These are phyloP conservation scores for Corchorus olitorius DNA, from an alignment of 345 rosid species.

Conservation along the genomic window DNA sequence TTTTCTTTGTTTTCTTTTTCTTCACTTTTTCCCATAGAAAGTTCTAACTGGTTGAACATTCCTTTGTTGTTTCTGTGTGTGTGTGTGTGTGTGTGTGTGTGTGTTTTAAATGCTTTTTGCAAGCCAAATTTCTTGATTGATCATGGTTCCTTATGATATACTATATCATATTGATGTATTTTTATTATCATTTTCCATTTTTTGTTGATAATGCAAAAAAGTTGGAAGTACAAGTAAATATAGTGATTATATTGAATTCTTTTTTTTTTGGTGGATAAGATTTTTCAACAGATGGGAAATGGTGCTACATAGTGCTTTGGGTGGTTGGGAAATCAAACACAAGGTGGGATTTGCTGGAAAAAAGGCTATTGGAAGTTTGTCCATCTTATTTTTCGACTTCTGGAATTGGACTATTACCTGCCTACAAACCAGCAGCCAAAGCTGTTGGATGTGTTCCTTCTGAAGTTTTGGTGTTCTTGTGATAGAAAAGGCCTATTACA, in stretches of 20 bases:
- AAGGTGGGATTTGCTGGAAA: slow-evolving; percentile 63
- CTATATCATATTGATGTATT: not conserved
- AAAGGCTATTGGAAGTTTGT: slow-evolving; percentile 65
- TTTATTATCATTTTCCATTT: not conserved
- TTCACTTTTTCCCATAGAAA: not conserved
- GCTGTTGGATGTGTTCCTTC: slow-evolving; percentile 53
- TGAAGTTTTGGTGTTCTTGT: slow-evolving; percentile 70
- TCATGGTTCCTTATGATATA: not conserved
- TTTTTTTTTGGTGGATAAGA: slow-evolving; percentile 39
- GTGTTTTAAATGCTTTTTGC: not conserved
- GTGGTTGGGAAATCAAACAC: slow-evolving; percentile 54
- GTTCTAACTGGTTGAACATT: slow-evolving; percentile 1
- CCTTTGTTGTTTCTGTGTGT: not conserved
- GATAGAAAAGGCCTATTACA: slow-evolving; percentile 57
- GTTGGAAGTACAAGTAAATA: not conserved
- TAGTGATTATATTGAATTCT: not conserved
- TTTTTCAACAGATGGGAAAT: slow-evolving; percentile 67
- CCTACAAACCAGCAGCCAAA: slow-evolving; percentile 42
- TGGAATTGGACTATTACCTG: slow-evolving; percentile 48
- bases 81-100: not conserved
- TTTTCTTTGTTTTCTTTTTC: not conserved
- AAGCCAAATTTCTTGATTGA: slow-evolving; percentile 11
- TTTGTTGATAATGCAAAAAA: not conserved
- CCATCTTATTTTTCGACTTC: slow-evolving; percentile 66
- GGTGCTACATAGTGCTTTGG: slow-evolving; percentile 74